Evolutionary conservation across 352 stramenopile species (phyloP), one percentile per base, ranked within the genome.

Genomic region (Phytophthora cryptogea): DNA sequence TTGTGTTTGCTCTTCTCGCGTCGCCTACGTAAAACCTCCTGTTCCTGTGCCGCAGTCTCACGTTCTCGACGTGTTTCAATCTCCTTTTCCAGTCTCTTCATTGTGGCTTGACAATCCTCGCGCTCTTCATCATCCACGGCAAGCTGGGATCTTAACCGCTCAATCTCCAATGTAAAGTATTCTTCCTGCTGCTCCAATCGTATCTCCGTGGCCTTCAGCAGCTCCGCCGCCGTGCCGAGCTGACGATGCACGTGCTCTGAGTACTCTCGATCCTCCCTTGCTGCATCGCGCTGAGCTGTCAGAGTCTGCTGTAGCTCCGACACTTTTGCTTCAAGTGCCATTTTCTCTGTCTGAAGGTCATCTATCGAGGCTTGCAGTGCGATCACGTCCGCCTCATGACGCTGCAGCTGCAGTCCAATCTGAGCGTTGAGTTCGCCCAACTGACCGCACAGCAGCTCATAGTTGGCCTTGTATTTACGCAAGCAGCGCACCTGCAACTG

Each of bases 391-490:
- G 73, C 69, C 51, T 92, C 83, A 49, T 92, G 83, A 17, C 80
- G 76, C 51, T 90, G 72, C 33, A 92, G 59, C 37, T 90, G 80
- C 14, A 89, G 62, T 0, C 76, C 78, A 41, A 92, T 76, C 63
- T 92, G 83, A 2, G 72, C 68, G 53, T 90, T 92, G 23, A 92
- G 72, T 49, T 88, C 80, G 8, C 68, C 67, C 36, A 92, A 36
- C 44, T 92, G 80, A 7, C 76, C 74, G 50, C 83, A 92, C 32
- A 90, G 63, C 40, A 89, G 55, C 54, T 92, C 78, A 62, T 92
- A 92, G 74, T 88, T 92, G 63, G 48, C 39, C 43, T 89, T 92
- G 68, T 92, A 92, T 57, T 87, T 87, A 33, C 78, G 67, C 42
- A 92, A 67, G 14, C 74, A 62, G 1, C 66, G 70, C 49, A 88